A percentile compares a stretch with the other conserved stretches of the same genome.
These are phyloP conservation scores for Fragaria iinumae DNA, from an alignment of 306 rosid genomes.

Conservation along the genomic window DNA sequence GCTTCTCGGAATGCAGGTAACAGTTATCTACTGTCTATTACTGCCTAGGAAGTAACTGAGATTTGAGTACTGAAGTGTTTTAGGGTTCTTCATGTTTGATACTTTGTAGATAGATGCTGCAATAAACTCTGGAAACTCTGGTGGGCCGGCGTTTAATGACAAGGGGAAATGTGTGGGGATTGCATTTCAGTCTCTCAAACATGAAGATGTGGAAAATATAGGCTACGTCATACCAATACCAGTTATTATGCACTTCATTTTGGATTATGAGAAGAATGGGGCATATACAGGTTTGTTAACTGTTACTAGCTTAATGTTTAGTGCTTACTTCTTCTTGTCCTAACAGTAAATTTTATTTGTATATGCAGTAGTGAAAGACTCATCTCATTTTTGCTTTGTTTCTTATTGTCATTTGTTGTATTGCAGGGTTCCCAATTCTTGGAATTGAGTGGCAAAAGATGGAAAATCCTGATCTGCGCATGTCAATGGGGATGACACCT, in stretches of 20 bases:
- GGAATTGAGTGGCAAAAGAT: slow-evolving; percentile 86
- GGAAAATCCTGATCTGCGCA: slow-evolving; percentile 79
- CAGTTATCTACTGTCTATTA: neutral
- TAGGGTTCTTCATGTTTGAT: slow-evolving; percentile 13
- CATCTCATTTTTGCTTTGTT: neutral
- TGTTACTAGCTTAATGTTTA: neutral
- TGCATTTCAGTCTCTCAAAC: slow-evolving; percentile 84
- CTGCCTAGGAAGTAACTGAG: neutral
- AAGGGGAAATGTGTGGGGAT: slow-evolving; percentile 78
- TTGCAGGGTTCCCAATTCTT: slow-evolving; percentile 69
- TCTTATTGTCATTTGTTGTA: slow-evolving; percentile 8
- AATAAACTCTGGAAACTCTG: slow-evolving; percentile 85
- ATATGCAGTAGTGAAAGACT: neutral
- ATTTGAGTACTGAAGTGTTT: slow-evolving; percentile 9
- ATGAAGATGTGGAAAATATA: slow-evolving; percentile 73
- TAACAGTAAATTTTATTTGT: neutral
- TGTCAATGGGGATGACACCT: slow-evolving; percentile 58
- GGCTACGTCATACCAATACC: slow-evolving; percentile 83
- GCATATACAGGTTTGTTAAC: slow-evolving; percentile 52
- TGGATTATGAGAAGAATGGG: slow-evolving; percentile 73
- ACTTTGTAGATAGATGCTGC: slow-evolving; percentile 74
- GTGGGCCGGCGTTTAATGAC: slow-evolving; percentile 78
- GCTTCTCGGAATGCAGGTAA: slow-evolving; percentile 84
- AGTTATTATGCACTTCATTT: slow-evolving; percentile 71
- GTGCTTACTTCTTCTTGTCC: neutral